Percentiles rank a stretch among this genome's conserved stretches.
These are phyloP conservation scores for Globisporangium megalacanthum DNA, from an alignment of 352 stramenopile genomes.

Conservation along the genomic window DNA sequence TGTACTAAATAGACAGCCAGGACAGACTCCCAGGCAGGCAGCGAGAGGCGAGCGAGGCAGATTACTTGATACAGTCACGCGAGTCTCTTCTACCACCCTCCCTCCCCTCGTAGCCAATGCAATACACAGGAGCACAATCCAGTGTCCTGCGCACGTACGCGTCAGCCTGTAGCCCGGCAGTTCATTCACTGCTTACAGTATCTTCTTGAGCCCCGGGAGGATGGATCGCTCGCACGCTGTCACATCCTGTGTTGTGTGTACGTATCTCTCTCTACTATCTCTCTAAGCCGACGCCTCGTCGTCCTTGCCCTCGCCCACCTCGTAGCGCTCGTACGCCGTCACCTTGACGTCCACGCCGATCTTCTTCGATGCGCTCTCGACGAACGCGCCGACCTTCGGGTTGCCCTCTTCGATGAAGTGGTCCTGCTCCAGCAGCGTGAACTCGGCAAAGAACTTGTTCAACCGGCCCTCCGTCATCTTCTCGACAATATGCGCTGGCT, in stretches of 20 bases:
- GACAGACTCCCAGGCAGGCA: neutral
- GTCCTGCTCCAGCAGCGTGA: constrained; percentile 91
- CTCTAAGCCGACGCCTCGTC: constrained; percentile 34
- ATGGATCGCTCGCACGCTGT: no score
- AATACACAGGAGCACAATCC: no score
- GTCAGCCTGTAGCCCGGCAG: constrained; percentile 10
- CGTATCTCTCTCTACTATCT: constrained; percentile 1
- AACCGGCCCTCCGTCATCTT: constrained; percentile 94
- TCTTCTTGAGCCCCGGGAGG: no score
- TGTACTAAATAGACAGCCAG: constrained; percentile 78
- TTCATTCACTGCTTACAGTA: constrained; percentile 2
- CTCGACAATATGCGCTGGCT: constrained; percentile 89
- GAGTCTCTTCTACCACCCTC: no score
- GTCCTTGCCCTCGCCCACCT: constrained; percentile 54
- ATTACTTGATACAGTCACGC: no score
- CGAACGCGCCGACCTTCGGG: constrained; percentile 78
- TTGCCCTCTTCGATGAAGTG: constrained; percentile 94
- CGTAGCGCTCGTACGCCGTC: constrained; percentile 67
- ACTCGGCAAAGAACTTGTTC: constrained; percentile 92
- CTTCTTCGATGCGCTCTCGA: constrained; percentile 57
- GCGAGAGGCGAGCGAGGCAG: neutral
- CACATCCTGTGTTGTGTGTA: neutral
- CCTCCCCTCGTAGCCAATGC: no score
- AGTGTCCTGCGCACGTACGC: no score
- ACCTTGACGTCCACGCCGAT: constrained; percentile 60